These are phyloP conservation scores for Coemansia sp. DNA, from an alignment of 371 early-diverging fungal species.

Conservation along the genomic window DNA sequence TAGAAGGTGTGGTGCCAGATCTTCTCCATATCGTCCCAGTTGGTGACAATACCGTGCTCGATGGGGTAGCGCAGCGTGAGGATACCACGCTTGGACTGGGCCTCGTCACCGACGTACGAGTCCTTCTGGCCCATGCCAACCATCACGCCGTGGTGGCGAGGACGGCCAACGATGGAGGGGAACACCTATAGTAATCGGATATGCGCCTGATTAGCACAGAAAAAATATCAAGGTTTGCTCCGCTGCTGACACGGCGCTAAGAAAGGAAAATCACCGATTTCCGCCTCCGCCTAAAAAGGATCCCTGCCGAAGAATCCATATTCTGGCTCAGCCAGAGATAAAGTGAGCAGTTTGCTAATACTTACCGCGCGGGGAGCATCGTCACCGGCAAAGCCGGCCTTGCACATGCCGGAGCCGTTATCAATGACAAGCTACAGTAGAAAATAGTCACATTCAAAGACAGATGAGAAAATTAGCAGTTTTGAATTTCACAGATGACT, in stretches of 20 bases:
- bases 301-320: background rate
- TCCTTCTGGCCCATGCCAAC: conserved; percentile 99
- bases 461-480: conserved; percentile 25
- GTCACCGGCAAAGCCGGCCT: conserved; percentile 99
- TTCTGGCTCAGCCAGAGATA: background rate
- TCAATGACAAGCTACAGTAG: conserved; percentile 74
- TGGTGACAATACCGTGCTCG: conserved; percentile 99
- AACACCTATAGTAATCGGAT: conserved; percentile 69
- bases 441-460: background rate
- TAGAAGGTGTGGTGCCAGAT: conserved; percentile 99
- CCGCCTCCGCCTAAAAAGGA: background rate
- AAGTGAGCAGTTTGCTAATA: conserved; percentile 28
- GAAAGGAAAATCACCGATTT: background rate
- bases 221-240: background rate
- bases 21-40: conserved; percentile 99
- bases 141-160: conserved; percentile 99
- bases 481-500: conserved; percentile 12
- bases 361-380: conserved; percentile 99
- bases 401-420: conserved; percentile 99
- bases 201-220: conserved; percentile 2
- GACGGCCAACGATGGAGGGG: conserved; percentile 99
- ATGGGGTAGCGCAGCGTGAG: conserved; percentile 99
- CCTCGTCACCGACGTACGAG: conserved; percentile 99
- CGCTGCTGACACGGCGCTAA: background rate
- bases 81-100: conserved; percentile 99